Percentiles rank a stretch among this genome's conserved stretches.
phyloP scores from a whole-genome alignment of 2,329 filamentous ascomycete genomes.

The Cytospora leucostoma region DNA sequence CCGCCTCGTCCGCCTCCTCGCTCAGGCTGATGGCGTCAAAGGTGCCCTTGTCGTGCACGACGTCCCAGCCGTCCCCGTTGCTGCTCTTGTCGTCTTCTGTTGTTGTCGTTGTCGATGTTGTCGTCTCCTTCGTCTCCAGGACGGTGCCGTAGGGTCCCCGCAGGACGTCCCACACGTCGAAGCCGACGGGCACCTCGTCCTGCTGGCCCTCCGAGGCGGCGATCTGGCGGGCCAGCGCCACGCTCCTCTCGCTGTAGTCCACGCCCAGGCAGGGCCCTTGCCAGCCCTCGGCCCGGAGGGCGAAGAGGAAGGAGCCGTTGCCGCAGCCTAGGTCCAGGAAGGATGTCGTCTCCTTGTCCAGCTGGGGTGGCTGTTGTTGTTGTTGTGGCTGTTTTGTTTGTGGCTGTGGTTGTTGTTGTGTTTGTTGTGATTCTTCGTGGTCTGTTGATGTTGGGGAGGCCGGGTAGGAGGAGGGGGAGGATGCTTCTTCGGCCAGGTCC shows the following conservation, averaged over 20 bases:
- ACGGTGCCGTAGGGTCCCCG: conserved; percentile 42
- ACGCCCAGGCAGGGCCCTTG: conserved; percentile 75
- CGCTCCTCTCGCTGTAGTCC: conserved; percentile 78
- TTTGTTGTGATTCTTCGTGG: not conserved
- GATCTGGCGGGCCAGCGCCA: conserved; percentile 72
- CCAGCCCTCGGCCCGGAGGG: conserved; percentile 69
- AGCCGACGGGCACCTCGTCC: conserved; percentile 40
- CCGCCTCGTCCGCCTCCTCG: conserved; percentile 53
- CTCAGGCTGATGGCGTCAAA: conserved; percentile 92
- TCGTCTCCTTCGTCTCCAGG: conserved; percentile 29
- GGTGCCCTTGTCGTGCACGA: conserved; percentile 96
- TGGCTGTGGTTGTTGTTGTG: not conserved
- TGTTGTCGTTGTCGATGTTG: not conserved
- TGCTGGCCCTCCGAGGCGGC: conserved; percentile 36
- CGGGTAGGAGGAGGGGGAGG: not conserved
- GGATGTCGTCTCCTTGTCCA: conserved; percentile 44
- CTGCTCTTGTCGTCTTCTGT: conserved; percentile 30
- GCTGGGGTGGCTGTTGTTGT: not conserved
- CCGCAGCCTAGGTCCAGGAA: conserved; percentile 91
- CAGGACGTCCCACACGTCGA: conserved; percentile 66
- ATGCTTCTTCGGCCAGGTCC: conserved; percentile 31
- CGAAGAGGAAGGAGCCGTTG: conserved; percentile 88
- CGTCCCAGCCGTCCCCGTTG: conserved; percentile 67
- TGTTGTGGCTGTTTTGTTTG: not conserved
- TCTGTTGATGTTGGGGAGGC: not conserved